Conservation (phyloP, 2,329 filamentous ascomycete genomes). For the Colletotrichum tamarilloi region DNA sequence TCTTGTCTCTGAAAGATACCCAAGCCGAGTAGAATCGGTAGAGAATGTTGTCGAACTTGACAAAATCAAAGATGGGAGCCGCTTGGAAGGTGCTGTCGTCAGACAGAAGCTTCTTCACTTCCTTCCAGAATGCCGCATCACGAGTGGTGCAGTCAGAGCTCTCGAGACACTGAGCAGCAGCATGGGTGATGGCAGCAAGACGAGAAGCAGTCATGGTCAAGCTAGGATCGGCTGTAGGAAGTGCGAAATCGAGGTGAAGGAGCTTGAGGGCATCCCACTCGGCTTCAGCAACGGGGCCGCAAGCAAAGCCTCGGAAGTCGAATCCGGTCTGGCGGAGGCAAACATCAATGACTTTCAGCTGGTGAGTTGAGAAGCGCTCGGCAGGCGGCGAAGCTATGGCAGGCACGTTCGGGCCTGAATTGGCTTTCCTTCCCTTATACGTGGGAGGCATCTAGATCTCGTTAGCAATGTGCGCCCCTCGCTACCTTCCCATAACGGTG, state of each 20-base stretch:
- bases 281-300: not conserved
- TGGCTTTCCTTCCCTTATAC: not conserved
- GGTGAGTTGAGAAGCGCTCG: not conserved
- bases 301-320: not conserved
- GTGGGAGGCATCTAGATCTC: not conserved
- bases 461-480: not conserved
- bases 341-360: not conserved
- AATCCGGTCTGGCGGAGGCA: not conserved
- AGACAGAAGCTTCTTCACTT: not conserved
- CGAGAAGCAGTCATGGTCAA: not conserved
- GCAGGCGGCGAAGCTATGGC: no score
- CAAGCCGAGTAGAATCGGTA: not conserved
- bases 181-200: not conserved
- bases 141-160: no score
- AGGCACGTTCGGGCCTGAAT: not conserved
- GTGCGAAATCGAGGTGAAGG: not conserved
- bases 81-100: not conserved
- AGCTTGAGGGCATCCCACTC: not conserved
- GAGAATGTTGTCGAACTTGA: not conserved
- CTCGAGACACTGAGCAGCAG: not conserved
- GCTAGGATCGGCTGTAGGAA: not conserved
- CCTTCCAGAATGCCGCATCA: not conserved
- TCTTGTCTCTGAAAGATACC: not conserved
- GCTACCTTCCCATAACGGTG: not conserved
- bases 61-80: not conserved